Conservation (phyloP, 129 eudicot species). For the Tanacetum coccineum region DNA sequence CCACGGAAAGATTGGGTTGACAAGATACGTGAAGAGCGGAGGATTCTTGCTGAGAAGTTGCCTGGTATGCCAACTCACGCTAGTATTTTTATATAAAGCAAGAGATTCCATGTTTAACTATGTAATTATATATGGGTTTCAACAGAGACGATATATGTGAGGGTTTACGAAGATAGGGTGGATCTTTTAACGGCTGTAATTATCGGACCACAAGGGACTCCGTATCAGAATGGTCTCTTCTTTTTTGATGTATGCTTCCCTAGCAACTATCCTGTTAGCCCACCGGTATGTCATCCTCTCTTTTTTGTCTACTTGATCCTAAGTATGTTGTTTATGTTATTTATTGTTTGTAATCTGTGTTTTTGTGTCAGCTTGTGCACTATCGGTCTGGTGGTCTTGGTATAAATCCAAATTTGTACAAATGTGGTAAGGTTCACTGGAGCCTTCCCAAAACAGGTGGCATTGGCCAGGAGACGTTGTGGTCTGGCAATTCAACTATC, state of each 20-base stretch:
- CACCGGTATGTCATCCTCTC: neutral
- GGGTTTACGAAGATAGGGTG: conserved; percentile 8
- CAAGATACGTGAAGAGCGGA: neutral
- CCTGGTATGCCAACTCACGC: neutral
- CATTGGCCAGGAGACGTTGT: neutral
- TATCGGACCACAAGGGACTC: neutral
- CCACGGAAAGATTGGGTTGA: neutral
- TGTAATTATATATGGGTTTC: neutral
- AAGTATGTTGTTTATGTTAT: neutral
- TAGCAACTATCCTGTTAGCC: neutral
- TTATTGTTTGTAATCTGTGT: neutral
- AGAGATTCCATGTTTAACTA: neutral
- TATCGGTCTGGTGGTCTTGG: conserved; percentile 10
- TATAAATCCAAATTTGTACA: neutral
- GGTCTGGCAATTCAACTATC: neutral
- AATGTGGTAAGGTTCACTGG: neutral
- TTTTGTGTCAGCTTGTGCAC: neutral
- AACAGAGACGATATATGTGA: conserved; percentile 8
- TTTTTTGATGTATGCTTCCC: neutral
- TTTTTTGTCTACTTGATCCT: neutral
- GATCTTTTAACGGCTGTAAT: conserved; percentile 8
- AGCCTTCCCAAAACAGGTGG: neutral
- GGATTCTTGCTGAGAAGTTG: neutral
- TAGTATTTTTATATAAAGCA: neutral
- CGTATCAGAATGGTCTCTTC: conserved; percentile 8